A percentile compares a stretch with the other conserved stretches of the same genome.
phyloP scores from a whole-genome alignment of 2,329 filamentous ascomycete genomes.

The Monilinia polystroma region DNA sequence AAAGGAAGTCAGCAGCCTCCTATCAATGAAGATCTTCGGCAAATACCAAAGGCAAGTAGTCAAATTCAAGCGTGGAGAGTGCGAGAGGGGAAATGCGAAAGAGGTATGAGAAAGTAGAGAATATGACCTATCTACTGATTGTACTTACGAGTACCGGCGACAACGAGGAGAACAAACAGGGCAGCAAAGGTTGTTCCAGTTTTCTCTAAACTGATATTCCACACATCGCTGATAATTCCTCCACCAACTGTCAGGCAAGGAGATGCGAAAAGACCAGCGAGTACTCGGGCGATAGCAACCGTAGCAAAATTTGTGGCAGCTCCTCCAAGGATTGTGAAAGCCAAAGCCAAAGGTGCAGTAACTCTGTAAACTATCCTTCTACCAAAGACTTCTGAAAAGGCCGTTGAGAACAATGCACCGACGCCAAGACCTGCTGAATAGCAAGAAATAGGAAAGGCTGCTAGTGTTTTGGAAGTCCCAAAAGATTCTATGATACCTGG shows the following conservation, averaged over 20 bases:
- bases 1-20: background rate
- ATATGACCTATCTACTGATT: background rate
- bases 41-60: too few species aligned
- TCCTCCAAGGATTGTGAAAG: slow-evolving; percentile 24
- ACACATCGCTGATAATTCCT: slow-evolving; percentile 26
- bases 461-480: slow-evolving; percentile 14
- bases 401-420: slow-evolving; percentile 23
- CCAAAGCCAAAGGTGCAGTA: slow-evolving; percentile 21
- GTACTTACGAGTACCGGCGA: slow-evolving; percentile 21
- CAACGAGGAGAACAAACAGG: slow-evolving; percentile 17
- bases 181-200: slow-evolving; percentile 24
- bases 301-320: slow-evolving; percentile 13
- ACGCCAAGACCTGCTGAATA: slow-evolving; percentile 25
- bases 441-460: slow-evolving; percentile 23
- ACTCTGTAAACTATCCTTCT: slow-evolving; percentile 21
- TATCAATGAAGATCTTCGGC: background rate
- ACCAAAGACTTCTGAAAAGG: slow-evolving; percentile 25
- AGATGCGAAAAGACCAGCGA: slow-evolving; percentile 23
- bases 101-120: fast-evolving
- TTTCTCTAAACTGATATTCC: slow-evolving; percentile 25
- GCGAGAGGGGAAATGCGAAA: background rate
- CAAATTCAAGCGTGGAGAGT: too few species aligned
- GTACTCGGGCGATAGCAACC: slow-evolving; percentile 18
- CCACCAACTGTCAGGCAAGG: slow-evolving; percentile 22
- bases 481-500: slow-evolving; percentile 18